Base-by-base conservation (phyloP, 2,329 filamentous ascomycete species). In the Aspergillus pseudoglaucus region DNA sequence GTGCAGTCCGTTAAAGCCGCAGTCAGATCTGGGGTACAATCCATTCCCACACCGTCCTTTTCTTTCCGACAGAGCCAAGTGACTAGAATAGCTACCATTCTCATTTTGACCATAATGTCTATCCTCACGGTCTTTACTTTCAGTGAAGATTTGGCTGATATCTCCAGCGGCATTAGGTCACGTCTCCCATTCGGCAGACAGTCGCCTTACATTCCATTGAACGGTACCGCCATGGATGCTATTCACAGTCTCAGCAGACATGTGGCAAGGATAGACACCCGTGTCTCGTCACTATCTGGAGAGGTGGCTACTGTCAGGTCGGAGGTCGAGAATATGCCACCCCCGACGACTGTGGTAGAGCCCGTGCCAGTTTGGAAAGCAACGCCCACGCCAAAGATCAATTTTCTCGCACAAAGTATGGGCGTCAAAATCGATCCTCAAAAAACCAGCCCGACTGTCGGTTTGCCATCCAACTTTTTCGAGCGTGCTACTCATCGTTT, bases 381-480 rank as follows among this genome's bases (percentile, higher is more conserved):
- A 12, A 20, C 17, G 18, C 46, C 51, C 4, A 43, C 40, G 2
- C 53, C 54, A 46, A 77, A 79, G 47, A 72, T 90, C 67, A 95
- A 96, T 71, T 90, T 84, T 69, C 85, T 95, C 57, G 77, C 79
- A 3, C 59, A 69, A 1, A 81, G 81, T 4, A 70, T 82, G 15
- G 88, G 88, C 4, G 87, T 88, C 1, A 58, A 75, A 1, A 70
- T 93, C 53, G 79, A 90, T 55, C 70, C 72, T 0, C 56, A 63
- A 2, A 67, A 78, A 23, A 85, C 82, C 1, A 90, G 87, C 0
- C 75, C 78, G 1, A 77, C 77, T 0, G 75, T 68, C 52, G 69
- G 54, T 62, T 63, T 47, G 56, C 52, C 53, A 22, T 55, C 39
- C 41, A 52, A 46, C 41, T 43, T 59, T n/a, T 18, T 58, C 47